Base-by-base conservation (phyloP, 176 grass and related monocot genomes). In the Juncus effusus region DNA sequence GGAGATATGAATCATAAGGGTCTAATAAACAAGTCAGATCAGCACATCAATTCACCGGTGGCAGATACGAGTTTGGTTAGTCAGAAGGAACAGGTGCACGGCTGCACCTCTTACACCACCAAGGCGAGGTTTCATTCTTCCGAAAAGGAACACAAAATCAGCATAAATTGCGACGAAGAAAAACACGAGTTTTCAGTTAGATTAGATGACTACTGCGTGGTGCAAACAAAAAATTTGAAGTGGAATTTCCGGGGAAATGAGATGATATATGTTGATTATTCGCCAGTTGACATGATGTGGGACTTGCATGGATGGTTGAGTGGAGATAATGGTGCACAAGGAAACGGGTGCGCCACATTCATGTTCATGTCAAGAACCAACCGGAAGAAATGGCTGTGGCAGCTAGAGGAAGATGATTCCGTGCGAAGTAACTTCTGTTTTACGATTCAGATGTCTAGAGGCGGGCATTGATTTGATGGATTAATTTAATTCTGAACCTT, bases 41-140 rank as follows among this genome's bases (percentile, higher is more conserved):
- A 12, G 62, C 13, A 36, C 14, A 42, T 42, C 42, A 66, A 2
- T 7, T 3, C 38, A 56, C 62, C 38, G 2, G 10, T 13, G 4
- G 73, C 59, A 8, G 71, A 77, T 9, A 76, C 60, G 16, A 40
- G 40, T 67, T 56, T 82, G 73, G 37, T 82, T 58, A 70, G 65
- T 55, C 59, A 72, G n/a, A 64, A 55, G 56, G 79, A 82, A 50
- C 49, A 72, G 11, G 73, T 82, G 15, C 57, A 70, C 10, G 79
- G 58, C 57, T 42, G 56, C 36, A 69, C 79, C 4, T 40, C 53
- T 6, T 64, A 77, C 73, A 57, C 79, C 38, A 82, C 79, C 16
- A 72, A 64, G 38, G 79, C 73, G 0, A 42, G 59, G 65, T 82
- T 82, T 72, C 69, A 72, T 72, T 38, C 54, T 13, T 15, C 54